A percentile compares a stretch with the other conserved stretches of the same genome.
Conservation (phyloP, 306 rosid species). For the Chamaecrista fasciculata region DNA sequence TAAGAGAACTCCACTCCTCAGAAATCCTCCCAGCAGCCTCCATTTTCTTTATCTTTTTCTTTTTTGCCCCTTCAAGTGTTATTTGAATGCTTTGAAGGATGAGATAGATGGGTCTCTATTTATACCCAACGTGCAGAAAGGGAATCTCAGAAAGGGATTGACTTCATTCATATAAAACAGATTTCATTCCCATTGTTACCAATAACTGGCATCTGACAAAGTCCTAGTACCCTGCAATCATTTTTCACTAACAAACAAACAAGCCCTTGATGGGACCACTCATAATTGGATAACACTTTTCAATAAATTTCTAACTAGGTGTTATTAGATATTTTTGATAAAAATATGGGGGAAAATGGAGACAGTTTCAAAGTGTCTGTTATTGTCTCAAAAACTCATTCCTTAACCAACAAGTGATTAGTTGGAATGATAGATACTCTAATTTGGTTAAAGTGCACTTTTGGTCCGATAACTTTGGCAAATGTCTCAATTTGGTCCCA, state of each 20-base stretch:
- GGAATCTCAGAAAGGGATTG: constrained; percentile 38
- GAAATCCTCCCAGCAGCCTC: constrained; percentile 48
- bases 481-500: too few species aligned
- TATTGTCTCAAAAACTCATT: too few species aligned
- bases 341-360: too few species aligned
- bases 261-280: constrained; percentile 23
- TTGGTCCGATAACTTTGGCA: too few species aligned
- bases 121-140: constrained; percentile 32
- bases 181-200: constrained; percentile 25
- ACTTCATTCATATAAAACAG: constrained; percentile 21
- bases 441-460: too few species aligned
- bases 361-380: too few species aligned
- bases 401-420: too few species aligned
- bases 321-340: too few species aligned
- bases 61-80: constrained; percentile 1
- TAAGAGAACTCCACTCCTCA: constrained; percentile 65
- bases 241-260: constrained; percentile 16
- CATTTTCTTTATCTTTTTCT: constrained; percentile 32
- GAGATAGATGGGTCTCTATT: constrained; percentile 27
- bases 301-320: too few species aligned
- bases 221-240: constrained; percentile 18
- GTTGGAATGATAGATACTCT: too few species aligned
- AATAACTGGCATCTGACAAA: constrained; percentile 34
- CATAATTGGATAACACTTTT: not conserved
- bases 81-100: constrained; percentile 15